These are phyloP conservation scores for Passiflora organensis DNA, from an alignment of 345 rosid genomes.

Conservation along the genomic window DNA sequence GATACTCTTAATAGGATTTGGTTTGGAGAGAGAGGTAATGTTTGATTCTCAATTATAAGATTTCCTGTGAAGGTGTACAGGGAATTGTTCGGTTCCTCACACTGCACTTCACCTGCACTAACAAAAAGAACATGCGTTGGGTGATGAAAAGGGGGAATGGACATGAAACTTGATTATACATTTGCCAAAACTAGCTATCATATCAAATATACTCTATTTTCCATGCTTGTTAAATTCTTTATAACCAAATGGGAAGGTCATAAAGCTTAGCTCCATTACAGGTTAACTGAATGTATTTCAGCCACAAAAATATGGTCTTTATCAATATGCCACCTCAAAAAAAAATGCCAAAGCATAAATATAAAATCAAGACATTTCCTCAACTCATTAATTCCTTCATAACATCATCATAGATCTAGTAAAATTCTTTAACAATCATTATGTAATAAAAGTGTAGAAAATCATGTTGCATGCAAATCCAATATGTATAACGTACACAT, in stretches of 20 bases:
- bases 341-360: not conserved
- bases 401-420: no score
- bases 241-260: no score
- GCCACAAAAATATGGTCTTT: no score
- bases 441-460: no score
- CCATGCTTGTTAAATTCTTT: not conserved
- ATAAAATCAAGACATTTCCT: not conserved
- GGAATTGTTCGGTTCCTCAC: constrained; percentile 98
- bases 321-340: not conserved
- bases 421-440: no score
- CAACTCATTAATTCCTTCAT: no score
- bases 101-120: constrained; percentile 91
- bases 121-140: constrained; percentile 19
- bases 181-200: not conserved
- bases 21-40: constrained; percentile 87
- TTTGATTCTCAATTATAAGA: constrained; percentile 81
- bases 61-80: constrained; percentile 97
- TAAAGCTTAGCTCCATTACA: no score
- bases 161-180: not conserved
- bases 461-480: no score
- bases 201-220: not conserved
- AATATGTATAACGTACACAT: no score
- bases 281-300: no score
- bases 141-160: not conserved
- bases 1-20: constrained; percentile 88